A percentile compares a stretch with the other conserved stretches of the same genome.
Conservation (phyloP, 2,329 filamentous ascomycete genomes). For the Ploettnerulaceae sp. region DNA sequence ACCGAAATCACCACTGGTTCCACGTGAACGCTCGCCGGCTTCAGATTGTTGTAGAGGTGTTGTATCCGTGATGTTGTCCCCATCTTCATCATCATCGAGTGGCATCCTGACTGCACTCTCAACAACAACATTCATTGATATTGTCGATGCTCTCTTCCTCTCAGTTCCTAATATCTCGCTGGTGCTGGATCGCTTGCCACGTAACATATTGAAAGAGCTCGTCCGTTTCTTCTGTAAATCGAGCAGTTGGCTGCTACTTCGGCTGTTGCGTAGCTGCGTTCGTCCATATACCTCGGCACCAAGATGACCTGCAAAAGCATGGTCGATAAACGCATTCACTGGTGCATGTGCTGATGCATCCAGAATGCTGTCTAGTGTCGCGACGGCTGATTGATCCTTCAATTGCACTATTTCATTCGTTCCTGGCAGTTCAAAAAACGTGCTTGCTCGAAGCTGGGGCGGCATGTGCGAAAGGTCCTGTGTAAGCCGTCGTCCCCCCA, state of each 20-base stretch:
- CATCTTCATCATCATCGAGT: slow-evolving; percentile 27
- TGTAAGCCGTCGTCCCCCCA: slow-evolving; percentile 31
- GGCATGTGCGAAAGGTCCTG: slow-evolving; percentile 55
- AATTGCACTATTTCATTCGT: slow-evolving; percentile 48
- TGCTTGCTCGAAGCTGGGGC: slow-evolving; percentile 81
- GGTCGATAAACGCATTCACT: slow-evolving; percentile 86
- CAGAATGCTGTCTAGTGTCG: slow-evolving; percentile 84
- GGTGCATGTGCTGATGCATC: slow-evolving; percentile 85
- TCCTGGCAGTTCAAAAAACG: slow-evolving; percentile 75
- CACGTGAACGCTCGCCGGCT: slow-evolving; percentile 12
- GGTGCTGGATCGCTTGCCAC: slow-evolving; percentile 25
- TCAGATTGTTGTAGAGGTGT: slow-evolving; percentile 22
- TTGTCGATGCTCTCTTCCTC: slow-evolving; percentile 19
- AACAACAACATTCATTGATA: slow-evolving; percentile 25
- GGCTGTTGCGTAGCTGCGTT: slow-evolving; percentile 49
- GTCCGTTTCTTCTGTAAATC: slow-evolving; percentile 41
- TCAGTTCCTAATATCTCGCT: slow-evolving; percentile 22
- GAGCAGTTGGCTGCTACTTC: slow-evolving; percentile 38
- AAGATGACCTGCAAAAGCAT: slow-evolving; percentile 72
- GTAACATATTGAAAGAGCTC: slow-evolving; percentile 45
- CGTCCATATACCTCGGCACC: slow-evolving; percentile 70
- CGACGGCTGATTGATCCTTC: slow-evolving; percentile 77
- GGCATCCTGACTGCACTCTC: slow-evolving; percentile 20
- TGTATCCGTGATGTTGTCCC: slow-evolving; percentile 20
- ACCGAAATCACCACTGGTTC: slow-evolving; percentile 16